Evolutionary conservation across 345 rosid species (phyloP).

Genomic region (Passiflora organensis): DNA sequence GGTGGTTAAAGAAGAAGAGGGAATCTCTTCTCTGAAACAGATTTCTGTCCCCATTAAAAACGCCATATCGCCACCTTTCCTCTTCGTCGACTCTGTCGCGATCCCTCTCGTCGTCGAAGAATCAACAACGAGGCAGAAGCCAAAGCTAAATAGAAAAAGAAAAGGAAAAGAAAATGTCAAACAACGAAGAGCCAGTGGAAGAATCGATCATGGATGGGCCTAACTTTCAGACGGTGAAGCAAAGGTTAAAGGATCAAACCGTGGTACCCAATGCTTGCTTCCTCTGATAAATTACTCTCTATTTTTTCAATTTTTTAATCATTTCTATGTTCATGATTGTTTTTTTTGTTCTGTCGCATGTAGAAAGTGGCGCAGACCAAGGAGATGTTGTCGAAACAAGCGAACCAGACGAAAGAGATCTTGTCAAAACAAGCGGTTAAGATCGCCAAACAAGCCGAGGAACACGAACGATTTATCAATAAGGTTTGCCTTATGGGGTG

Average conservation of each 20-base stretch:
- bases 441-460: conserved; percentile 94
- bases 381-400: conserved; percentile 77
- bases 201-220: conserved; percentile 27
- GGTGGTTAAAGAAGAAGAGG: neutral
- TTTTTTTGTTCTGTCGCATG: conserved; percentile 8
- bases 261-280: conserved; percentile 28
- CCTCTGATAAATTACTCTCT: neutral
- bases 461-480: conserved; percentile 77
- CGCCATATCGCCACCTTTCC: neutral
- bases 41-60: conserved; percentile 2
- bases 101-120: neutral
- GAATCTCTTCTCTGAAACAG: neutral
- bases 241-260: conserved; percentile 59
- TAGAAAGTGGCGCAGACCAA: conserved; percentile 73
- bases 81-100: neutral
- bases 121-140: neutral
- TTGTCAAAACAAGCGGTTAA: conserved; percentile 83
- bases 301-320: conserved; percentile 1
- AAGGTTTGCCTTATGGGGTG: conserved; percentile 37
- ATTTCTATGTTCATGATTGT: conserved; percentile 17
- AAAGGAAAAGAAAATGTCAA: conserved; percentile 38
- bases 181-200: conserved; percentile 39
- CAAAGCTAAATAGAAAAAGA: neutral
- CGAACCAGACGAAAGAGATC: conserved; percentile 72
- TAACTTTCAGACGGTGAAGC: conserved; percentile 34